A percentile compares a stretch with the other conserved stretches of the same genome.
Conservation (phyloP, 2,329 filamentous ascomycete genomes). For the Sclerotinia nivalis region DNA sequence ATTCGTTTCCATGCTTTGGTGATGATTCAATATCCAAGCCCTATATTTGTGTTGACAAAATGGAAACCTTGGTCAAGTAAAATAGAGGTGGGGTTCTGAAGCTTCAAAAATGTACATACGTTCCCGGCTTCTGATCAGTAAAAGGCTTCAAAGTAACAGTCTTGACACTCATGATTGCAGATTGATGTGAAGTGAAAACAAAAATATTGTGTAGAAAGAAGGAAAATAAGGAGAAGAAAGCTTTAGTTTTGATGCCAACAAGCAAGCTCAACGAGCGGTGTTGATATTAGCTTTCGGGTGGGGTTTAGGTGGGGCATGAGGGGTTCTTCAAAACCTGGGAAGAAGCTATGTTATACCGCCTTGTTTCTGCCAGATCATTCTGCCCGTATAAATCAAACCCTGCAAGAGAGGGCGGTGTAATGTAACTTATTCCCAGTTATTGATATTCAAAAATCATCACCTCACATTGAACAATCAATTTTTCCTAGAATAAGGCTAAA, state of each 20-base stretch:
- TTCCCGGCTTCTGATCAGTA: constrained; percentile 97
- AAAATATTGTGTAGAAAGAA: neutral
- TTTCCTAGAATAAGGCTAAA: too few species aligned
- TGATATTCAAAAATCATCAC: too few species aligned
- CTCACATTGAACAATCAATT: too few species aligned
- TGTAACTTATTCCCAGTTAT: too few species aligned
- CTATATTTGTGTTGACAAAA: neutral
- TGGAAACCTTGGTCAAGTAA: neutral
- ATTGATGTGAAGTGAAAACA: neutral
- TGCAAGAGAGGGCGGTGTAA: too few species aligned
- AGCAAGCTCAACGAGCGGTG: constrained; percentile 17
- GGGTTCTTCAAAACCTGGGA: too few species aligned
- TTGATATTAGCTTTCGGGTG: constrained; percentile 5
- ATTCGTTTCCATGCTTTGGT: neutral
- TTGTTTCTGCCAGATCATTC: too few species aligned
- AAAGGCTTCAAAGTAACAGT: constrained; percentile 83
- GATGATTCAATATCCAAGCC: neutral
- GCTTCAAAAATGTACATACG: constrained; percentile 64
- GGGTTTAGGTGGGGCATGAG: neutral
- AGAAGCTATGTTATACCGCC: too few species aligned
- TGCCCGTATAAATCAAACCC: too few species aligned
- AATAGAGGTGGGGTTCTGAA: neutral
- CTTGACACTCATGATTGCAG: constrained; percentile 67
- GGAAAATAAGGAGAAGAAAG: neutral
- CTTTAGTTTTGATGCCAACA: constrained; percentile 10